A percentile compares a stretch with the other conserved stretches of the same genome.
Evolutionary conservation across 345 rosid species (phyloP).

Genomic region (Toxicodendron radicans): DNA sequence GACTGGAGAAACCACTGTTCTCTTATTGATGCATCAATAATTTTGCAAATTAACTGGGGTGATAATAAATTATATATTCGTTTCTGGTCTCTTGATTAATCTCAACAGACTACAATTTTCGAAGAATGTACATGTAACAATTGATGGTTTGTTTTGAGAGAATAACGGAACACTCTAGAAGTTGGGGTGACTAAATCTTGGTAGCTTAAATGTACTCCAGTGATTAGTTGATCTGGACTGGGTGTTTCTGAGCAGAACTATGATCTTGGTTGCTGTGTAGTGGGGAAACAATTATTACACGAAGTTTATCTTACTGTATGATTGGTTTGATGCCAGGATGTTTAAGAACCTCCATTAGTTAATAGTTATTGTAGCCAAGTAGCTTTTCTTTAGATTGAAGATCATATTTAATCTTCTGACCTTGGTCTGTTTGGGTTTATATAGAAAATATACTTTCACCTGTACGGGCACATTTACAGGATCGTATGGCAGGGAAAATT

Average conservation of each 20-base stretch:
- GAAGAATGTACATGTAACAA: neutral
- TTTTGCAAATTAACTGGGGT: neutral
- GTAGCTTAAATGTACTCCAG: neutral
- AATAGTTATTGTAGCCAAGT: neutral
- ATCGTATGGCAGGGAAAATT: slow-evolving; percentile 30
- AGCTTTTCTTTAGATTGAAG: neutral
- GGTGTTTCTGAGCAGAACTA: neutral
- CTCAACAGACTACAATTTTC: too few species aligned
- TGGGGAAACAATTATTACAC: neutral
- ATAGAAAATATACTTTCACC: neutral
- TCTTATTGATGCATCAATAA: neutral
- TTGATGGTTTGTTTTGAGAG: neutral
- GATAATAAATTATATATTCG: neutral
- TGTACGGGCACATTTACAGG: slow-evolving; percentile 5
- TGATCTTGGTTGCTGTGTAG: neutral
- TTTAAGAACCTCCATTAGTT: neutral
- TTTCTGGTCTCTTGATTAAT: neutral
- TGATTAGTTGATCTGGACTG: neutral
- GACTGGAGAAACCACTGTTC: neutral
- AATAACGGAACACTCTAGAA: neutral
- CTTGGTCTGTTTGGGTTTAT: neutral
- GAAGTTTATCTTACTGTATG: neutral
- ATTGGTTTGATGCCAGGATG: neutral
- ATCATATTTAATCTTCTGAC: neutral
- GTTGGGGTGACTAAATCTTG: too few species aligned